Evolutionary conservation across 352 stramenopile genomes (phyloP), one percentile per base, ranked within the genome.

Genomic region (Plasmopara viticola): DNA sequence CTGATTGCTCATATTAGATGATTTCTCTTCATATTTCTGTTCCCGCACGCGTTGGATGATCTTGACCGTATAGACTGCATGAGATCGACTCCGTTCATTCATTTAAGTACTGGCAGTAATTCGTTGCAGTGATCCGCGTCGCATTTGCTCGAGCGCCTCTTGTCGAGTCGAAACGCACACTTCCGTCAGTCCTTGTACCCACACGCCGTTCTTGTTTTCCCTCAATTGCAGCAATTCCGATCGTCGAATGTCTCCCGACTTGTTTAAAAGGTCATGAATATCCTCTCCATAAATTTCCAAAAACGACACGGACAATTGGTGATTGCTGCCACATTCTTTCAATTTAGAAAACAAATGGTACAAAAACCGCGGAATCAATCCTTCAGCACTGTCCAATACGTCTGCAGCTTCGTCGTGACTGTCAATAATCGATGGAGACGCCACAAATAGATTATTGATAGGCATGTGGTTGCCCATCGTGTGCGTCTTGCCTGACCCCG

Each of bases 241-340:
- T 7, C 58, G 51, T 40, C 68, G 62, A 31, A 60, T 57, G 4
- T 29, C 44, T 48, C 57, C 62, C n/a, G 58, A 13, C 8, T 64
- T 68, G 40, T 93, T 70, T 1, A 98, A 66, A 29, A 98, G 62
- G 65, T 99, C 95, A 54, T 96, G 86, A 48, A 99, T 96, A 53
- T 98, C 94, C 70, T 99, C 94, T 17, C 94, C 94, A 42, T 98
- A 98, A 13, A 99, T 98, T 69, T 99, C 96, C 5, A 99, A 72
- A 57, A 91, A 95, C 4, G 84, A 95, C n/a, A 93, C 84, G 0
- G 75, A 86, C 3, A 93, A 63, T 39, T 86, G 64, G 46, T 67
- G 62, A 1, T 66, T 68, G 2, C 53, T 53, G 6, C 40, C 35
- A 2, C 51, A 54, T 18, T 74, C 66, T 30, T 84, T 73, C 18